Evolutionary conservation across 2,329 filamentous ascomycete species (phyloP), one percentile per base, ranked within the genome.

Genomic region (Pseudonectria buxi): DNA sequence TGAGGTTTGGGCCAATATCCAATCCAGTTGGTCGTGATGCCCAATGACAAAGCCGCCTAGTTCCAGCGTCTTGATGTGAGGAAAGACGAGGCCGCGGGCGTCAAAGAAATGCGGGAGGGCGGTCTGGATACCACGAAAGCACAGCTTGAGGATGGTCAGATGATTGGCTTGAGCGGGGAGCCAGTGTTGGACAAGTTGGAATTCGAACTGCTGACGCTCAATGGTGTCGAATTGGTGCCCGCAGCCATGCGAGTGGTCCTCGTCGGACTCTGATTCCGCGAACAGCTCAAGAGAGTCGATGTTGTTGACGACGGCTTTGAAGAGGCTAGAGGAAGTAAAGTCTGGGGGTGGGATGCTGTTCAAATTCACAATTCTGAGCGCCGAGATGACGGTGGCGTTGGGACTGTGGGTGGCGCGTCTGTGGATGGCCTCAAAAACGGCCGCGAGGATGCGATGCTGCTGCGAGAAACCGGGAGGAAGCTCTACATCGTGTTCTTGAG

Each of bases 1-100:
- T 3, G 43, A 30, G 5, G 35, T 41, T 11, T 50, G 44, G 4
- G 29, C 14, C 14, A 49, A 26, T 6, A 55, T 45, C 51, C 51
- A 56, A 24, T 55, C 45, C 16, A 54, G 43, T 7, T 56, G 51
- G 7, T 44, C 30, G 25, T 48, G 26, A 11, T 54, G 46, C 1
- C 39, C 40, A 25, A 55, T 46, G 10, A 42, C 30, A 14, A 41
- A 53, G 2, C 45, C 24, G 6, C 38, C 31, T 4, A 55, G 32
- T 2, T 35, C 37, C 25, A 55, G 26, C 1, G 34, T 51, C 24
- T 42, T 43, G 16, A 55, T 44, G 3, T 36, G 24, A 3, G 47
- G 49, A 28, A 54, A 55, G 3, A 15, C 2, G 13, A 55, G 46
- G 7, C 39, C 44, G 1, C 24, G 12, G 14, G 45, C 44, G n/a